Conservation (phyloP, 306 rosid genomes). For the Prunus salicina region DNA sequence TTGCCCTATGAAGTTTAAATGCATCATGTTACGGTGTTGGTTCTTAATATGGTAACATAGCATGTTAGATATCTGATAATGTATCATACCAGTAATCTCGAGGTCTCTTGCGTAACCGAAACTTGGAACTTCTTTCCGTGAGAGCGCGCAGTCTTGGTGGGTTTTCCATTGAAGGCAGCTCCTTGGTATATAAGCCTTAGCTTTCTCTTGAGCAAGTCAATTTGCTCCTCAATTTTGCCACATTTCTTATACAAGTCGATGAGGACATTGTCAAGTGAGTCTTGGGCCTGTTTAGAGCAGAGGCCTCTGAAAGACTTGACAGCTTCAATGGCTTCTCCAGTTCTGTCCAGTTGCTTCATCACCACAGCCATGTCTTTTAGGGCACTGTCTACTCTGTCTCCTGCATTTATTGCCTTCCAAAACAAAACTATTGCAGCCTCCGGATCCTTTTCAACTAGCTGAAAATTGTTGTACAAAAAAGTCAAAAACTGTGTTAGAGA, state of each 20-base stretch:
- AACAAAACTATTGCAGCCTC: constrained; percentile 71
- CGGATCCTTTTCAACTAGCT: constrained; percentile 78
- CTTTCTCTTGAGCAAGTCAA: constrained; percentile 61
- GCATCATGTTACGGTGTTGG: background rate
- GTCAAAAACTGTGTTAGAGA: background rate
- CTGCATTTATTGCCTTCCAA: constrained; percentile 79
- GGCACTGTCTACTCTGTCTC: constrained; percentile 91
- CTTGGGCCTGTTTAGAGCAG: constrained; percentile 86
- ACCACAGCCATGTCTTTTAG: constrained; percentile 91
- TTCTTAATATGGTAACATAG: background rate
- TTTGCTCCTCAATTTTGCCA: constrained; percentile 78
- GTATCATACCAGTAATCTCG: constrained; percentile 33
- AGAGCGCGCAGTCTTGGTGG: constrained; percentile 47
- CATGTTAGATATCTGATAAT: background rate
- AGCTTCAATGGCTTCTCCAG: constrained; percentile 85
- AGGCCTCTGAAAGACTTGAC: constrained; percentile 56
- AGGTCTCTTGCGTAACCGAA: constrained; percentile 44
- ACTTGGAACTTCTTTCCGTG: constrained; percentile 50
- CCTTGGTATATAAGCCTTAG: constrained; percentile 44
- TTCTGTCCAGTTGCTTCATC: constrained; percentile 77
- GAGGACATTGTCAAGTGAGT: constrained; percentile 84
- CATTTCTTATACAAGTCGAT: constrained; percentile 88
- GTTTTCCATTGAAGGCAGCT: constrained; percentile 36
- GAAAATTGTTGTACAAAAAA: background rate
- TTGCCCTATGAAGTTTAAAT: constrained; percentile 24